Conservation (phyloP, 139 green algal genomes). For the Chlorella ohadii region DNA sequence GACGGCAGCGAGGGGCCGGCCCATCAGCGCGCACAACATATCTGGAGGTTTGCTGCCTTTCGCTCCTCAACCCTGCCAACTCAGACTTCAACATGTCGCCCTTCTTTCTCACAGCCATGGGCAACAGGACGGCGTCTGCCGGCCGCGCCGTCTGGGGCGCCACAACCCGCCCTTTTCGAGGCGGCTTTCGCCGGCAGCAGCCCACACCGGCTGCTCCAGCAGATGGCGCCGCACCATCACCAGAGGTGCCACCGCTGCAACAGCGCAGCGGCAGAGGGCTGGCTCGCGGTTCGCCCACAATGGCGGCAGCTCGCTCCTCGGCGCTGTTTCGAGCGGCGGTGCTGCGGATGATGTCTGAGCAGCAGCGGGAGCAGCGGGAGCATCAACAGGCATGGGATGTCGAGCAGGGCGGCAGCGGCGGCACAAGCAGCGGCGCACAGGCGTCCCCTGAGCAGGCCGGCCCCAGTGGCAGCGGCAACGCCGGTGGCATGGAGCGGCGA, state of each 20-base stretch:
- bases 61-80: too few species aligned
- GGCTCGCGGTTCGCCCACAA: neutral
- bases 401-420: neutral
- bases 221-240: too few species aligned
- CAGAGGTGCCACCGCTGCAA: too few species aligned
- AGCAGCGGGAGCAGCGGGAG: neutral
- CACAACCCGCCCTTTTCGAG: neutral
- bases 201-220: neutral
- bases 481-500: neutral
- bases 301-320: conserved; percentile 4
- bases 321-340: conserved; percentile 1
- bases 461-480: neutral
- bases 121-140: neutral
- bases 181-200: neutral
- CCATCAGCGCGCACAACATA: too few species aligned
- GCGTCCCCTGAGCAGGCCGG: neutral
- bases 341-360: conserved; percentile 1
- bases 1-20: too few species aligned
- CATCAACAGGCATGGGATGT: neutral
- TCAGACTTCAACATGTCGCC: too few species aligned
- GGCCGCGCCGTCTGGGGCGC: neutral
- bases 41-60: too few species aligned
- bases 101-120: neutral
- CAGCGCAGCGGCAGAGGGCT: neutral
- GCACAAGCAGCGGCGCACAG: too few species aligned